Conservation (phyloP, 805 yeast genomes). For the Yamadazyma tumulicola region DNA sequence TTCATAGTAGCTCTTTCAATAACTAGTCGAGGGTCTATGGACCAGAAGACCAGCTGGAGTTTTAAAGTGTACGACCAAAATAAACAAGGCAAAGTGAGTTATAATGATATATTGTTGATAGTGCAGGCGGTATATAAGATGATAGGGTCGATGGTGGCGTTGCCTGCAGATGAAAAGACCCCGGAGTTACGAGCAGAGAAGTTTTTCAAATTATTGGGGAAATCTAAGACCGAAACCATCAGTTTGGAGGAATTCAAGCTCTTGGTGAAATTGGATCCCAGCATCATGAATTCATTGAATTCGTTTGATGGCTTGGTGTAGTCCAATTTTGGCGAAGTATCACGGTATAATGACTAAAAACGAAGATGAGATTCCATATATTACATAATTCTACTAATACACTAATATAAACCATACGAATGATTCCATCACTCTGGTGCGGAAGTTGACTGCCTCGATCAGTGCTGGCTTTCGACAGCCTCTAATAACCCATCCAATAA, state of each 20-base stretch:
- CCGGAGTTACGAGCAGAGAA: constrained; percentile 86
- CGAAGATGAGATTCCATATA: too few relatives aligned
- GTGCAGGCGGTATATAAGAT: constrained; percentile 84
- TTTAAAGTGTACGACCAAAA: constrained; percentile 84
- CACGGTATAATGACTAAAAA: too few relatives aligned
- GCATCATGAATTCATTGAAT: constrained; percentile 71
- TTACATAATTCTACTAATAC: too few relatives aligned
- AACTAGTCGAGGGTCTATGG: constrained; percentile 80
- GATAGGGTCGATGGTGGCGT: constrained; percentile 91
- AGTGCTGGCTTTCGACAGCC: constrained; percentile 73
- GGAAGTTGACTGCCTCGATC: neutral
- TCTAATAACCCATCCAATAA: constrained; percentile 80
- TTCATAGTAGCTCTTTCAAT: constrained; percentile 84
- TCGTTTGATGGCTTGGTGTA: constrained; percentile 78
- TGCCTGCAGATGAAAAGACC: constrained; percentile 85
- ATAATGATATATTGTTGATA: constrained; percentile 75
- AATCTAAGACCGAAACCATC: constrained; percentile 63
- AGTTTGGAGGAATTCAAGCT: constrained; percentile 82
- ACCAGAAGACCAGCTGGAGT: constrained; percentile 87
- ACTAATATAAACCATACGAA: too few relatives aligned
- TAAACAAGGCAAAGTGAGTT: constrained; percentile 70
- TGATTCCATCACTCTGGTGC: too few relatives aligned
- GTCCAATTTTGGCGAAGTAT: too few relatives aligned
- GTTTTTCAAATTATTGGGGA: constrained; percentile 71
- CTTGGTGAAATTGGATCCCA: constrained; percentile 75